Conservation (phyloP, 768 basidiomycete species). For the Hygrophorus pudorinus region DNA sequence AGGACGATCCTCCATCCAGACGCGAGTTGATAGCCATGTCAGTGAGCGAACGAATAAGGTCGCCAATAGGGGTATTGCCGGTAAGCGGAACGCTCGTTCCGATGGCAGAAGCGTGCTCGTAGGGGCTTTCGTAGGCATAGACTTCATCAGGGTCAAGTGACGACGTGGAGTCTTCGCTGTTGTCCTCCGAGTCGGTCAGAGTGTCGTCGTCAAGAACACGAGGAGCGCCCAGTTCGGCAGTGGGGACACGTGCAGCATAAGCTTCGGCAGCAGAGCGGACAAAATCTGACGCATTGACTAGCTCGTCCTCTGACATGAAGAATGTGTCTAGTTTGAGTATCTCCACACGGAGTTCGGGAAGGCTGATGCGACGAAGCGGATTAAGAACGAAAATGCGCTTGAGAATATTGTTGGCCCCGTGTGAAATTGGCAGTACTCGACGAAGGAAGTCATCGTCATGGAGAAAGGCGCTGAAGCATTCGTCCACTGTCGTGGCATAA, state of each 20-base stretch:
- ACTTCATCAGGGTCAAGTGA: constrained; percentile 25
- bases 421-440: constrained; percentile 64
- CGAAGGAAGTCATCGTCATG: constrained; percentile 54
- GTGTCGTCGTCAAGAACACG: neutral
- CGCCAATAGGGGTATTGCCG: constrained; percentile 5
- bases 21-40: neutral
- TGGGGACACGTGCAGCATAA: neutral
- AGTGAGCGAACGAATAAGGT: constrained; percentile 10
- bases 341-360: constrained; percentile 48
- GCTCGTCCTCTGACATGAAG: constrained; percentile 44
- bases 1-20: constrained; percentile 9
- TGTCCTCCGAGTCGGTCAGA: neutral
- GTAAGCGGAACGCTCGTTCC: constrained; percentile 7
- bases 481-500: constrained; percentile 55
- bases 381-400: constrained; percentile 65
- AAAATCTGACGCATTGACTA: constrained; percentile 19
- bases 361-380: constrained; percentile 48
- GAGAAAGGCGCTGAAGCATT: constrained; percentile 56
- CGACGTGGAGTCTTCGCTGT: constrained; percentile 9
- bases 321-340: constrained; percentile 51
- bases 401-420: constrained; percentile 52
- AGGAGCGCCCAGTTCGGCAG: neutral
- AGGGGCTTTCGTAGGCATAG: constrained; percentile 27
- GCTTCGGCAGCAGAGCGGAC: constrained; percentile 10
- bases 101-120: constrained; percentile 12